These are phyloP conservation scores for Cichorium intybus DNA, from an alignment of 140 eudicot genomes.

Conservation along the genomic window DNA sequence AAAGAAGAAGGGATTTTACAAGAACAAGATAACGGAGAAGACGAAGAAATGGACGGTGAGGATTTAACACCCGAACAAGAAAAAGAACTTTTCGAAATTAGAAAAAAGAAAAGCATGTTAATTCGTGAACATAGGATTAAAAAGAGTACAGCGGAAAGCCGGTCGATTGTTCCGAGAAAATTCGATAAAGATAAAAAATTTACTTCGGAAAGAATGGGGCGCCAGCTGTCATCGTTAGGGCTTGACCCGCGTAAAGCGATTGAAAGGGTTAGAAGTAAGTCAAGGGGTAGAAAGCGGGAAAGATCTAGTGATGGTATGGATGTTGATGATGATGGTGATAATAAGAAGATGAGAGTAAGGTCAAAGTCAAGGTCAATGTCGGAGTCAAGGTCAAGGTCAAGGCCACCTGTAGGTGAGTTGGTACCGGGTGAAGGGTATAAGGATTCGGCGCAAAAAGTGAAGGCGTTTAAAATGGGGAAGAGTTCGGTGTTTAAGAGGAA, in stretches of 20 bases:
- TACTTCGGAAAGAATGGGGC: conserved; percentile 75
- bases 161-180: conserved; percentile 81
- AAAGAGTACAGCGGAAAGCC: conserved; percentile 88
- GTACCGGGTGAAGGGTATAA: conserved; percentile 86
- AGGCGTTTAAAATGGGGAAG: conserved; percentile 63
- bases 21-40: conserved; percentile 63
- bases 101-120: conserved; percentile 79
- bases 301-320: conserved; percentile 81
- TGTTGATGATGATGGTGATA: conserved; percentile 45
- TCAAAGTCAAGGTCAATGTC: conserved; percentile 60
- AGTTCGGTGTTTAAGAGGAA: conserved; percentile 61
- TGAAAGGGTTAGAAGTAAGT: conserved; percentile 71
- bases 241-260: conserved; percentile 78
- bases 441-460: conserved; percentile 66
- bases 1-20: conserved; percentile 73
- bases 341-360: conserved; percentile 62
- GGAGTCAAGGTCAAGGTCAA: conserved; percentile 62
- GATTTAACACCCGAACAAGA: conserved; percentile 67
- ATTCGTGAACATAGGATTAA: conserved; percentile 78
- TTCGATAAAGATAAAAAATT: conserved; percentile 69
- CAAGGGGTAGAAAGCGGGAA: conserved; percentile 93
- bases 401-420: conserved; percentile 67
- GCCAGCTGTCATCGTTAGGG: conserved; percentile 69
- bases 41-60: conserved; percentile 76
- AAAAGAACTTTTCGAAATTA: conserved; percentile 54